These are phyloP conservation scores for Tylopilus subfusipes DNA, from an alignment of 768 basidiomycete species.

Conservation along the genomic window DNA sequence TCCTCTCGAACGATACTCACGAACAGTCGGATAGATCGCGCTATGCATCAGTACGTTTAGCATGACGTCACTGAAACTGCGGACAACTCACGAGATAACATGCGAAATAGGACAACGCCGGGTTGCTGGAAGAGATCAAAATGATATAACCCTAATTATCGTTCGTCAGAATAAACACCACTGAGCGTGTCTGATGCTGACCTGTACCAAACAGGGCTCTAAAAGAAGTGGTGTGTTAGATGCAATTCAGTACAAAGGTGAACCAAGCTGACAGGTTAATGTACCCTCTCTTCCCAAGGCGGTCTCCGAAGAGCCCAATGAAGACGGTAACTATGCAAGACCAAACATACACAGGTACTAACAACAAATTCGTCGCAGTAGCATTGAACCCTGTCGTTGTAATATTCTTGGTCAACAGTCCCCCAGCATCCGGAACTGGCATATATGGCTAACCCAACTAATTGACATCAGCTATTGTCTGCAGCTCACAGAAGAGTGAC, in stretches of 20 bases:
- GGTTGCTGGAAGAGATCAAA: conserved; percentile 53
- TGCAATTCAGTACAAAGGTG: background rate
- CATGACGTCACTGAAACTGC: background rate
- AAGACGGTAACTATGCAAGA: conserved; percentile 62
- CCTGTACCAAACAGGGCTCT: conserved; percentile 34
- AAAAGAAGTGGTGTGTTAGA: conserved; percentile 8
- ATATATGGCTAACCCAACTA: conserved; percentile 23
- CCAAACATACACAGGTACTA: conserved; percentile 76
- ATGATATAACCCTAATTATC: conserved; percentile 57
- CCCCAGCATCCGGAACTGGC: background rate
- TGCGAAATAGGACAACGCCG: conserved; percentile 70
- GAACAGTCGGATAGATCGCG: conserved; percentile 47
- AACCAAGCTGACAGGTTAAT: conserved; percentile 53
- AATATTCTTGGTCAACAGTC: background rate
- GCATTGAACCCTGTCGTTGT: conserved; percentile 48
- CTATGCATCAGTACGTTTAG: conserved; percentile 17
- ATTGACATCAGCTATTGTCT: background rate
- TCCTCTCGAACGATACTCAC: conserved; percentile 27
- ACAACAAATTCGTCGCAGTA: conserved; percentile 67
- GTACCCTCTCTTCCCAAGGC: conserved; percentile 49
- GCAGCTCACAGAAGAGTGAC: background rate
- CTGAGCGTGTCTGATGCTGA: background rate
- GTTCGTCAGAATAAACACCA: conserved; percentile 1
- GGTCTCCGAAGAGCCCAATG: conserved; percentile 62
- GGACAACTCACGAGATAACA: conserved; percentile 58